Base-by-base conservation (phyloP, 2,329 filamentous ascomycete genomes). In the Trichoderma cornu-damae region DNA sequence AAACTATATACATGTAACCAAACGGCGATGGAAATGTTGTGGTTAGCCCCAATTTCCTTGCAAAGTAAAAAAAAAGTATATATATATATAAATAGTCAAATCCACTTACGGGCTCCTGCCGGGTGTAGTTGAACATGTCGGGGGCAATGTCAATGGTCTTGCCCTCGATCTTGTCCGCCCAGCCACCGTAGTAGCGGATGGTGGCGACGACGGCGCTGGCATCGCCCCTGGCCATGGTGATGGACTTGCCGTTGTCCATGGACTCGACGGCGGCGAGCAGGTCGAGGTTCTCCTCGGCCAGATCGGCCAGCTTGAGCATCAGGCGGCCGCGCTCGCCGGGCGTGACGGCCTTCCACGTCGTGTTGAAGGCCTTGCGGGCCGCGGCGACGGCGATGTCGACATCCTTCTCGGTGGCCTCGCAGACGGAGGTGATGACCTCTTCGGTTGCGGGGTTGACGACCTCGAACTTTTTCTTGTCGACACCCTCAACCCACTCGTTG, bases 91-190 rank as follows among this genome's bases (percentile, higher is more conserved):
- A n/a, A n/a, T n/a, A n/a, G n/a, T n/a, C n/a, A n/a, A n/a, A n/a
- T 32, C 26, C 18, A 73, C 79, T 65, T 70, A 82, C 78, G 8
- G 90, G 89, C 80, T 96, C 89, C 64, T 84, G 83, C 67, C 68
- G 69, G 62, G 89, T 91, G 78, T 94, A 95, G 77, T 89, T 87
- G 77, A 95, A 90, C 73, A 86, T 90, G 63, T 89, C 86, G 59
- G 83, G 81, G 67, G 81, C 77, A 65, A 90, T 88, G 67, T 95
- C 89, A 63, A 94, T 85, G 57, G 90, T 90, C 79, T 92, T 90
- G 73, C 91, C 90, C 73, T 86, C 81, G 64, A 94, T 86, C 85
- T 96, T 96, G 80, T 96, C 91, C 67, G 90, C 89, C 86, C 88
- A 96, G 61, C 91, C 91, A 68, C 82, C 90, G 67, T 75, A 76